A percentile compares a stretch with the other conserved stretches of the same genome.
Evolutionary conservation across 768 basidiomycete species (phyloP).

Genomic region (Mycena capillaripes): DNA sequence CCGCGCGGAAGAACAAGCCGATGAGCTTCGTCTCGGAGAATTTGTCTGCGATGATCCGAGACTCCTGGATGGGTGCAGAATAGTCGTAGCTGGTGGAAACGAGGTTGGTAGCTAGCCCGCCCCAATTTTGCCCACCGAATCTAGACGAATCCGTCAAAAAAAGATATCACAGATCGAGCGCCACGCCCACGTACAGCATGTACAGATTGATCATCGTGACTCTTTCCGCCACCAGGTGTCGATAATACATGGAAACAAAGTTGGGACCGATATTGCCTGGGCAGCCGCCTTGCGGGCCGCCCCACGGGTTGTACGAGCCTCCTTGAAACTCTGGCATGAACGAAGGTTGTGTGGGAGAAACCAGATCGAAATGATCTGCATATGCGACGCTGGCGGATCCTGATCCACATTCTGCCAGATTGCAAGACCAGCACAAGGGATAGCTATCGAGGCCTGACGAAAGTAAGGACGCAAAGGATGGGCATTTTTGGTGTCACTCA

Average conservation of each 20-base stretch:
- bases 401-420: slow-evolving; percentile 21
- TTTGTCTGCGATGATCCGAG: slow-evolving; percentile 61
- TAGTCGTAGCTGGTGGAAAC: slow-evolving; percentile 66
- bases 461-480: neutral
- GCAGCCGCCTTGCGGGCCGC: slow-evolving; percentile 22
- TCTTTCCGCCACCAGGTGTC: slow-evolving; percentile 28
- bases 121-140: slow-evolving; percentile 32
- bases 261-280: slow-evolving; percentile 25
- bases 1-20: slow-evolving; percentile 68
- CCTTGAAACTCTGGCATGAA: slow-evolving; percentile 37
- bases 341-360: slow-evolving; percentile 32
- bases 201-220: slow-evolving; percentile 27
- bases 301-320: slow-evolving; percentile 34
- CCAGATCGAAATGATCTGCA: slow-evolving; percentile 22
- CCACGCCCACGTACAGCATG: slow-evolving; percentile 17
- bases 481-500: neutral
- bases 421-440: slow-evolving; percentile 35
- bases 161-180: neutral
- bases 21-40: slow-evolving; percentile 70
- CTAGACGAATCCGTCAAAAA: neutral
- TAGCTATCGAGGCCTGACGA: slow-evolving; percentile 27
- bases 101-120: slow-evolving; percentile 30
- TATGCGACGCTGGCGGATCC: slow-evolving; percentile 25
- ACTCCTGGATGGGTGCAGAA: slow-evolving; percentile 64
- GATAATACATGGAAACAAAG: slow-evolving; percentile 32